Base-by-base conservation (phyloP, 2,329 filamentous ascomycete species). In the Ceratocystiopsis brevicomis region DNA sequence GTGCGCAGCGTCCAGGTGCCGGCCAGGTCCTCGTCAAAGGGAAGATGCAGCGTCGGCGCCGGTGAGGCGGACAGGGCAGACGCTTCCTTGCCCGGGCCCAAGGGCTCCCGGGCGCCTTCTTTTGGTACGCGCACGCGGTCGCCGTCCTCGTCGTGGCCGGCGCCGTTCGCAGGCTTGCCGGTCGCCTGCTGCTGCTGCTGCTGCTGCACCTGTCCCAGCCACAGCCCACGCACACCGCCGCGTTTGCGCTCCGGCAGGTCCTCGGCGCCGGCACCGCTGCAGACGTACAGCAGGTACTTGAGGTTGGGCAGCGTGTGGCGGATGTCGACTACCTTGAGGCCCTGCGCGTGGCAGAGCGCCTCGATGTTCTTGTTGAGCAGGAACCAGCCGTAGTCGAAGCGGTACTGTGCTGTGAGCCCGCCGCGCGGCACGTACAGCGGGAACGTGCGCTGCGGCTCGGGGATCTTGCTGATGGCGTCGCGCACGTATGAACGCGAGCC, bases 331-430 rank as follows among this genome's bases (percentile, higher is more conserved):
- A 93, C 78, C 39, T 79, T 77, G 13, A 95, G 64, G 0, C 80
- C 80, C 50, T 86, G 77, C 1, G 68, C 66, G 4, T 65, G 62
- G 47, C 74, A 78, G 4, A 79, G 63, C 0, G 67, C 61, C 52
- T 96, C 87, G 44, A 98, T 87, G 55, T 96, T 68, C 61, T 96
- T 95, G 63, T 96, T 96, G 14, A 98, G 69, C n/a, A 96, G 65
- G 53, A 96, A 98, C 56, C 94, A 90, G 12, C 70, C 90, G 57
- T 96, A 98, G 53, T 96, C 88, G 59, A 96, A 96, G 3, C 88
- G 78, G 63, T 88, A 96, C 39, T 86, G 76, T 0, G 85, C 75
- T 3, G 54, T 70, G n/a, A 63, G 81, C 60, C 71, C 71, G 15
- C 72, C 71, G 2, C 69, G 61, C 0, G 68, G 68, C 0, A 75